These are phyloP conservation scores for Syzygium malaccense DNA, from an alignment of 441 rosid species.

Conservation along the genomic window DNA sequence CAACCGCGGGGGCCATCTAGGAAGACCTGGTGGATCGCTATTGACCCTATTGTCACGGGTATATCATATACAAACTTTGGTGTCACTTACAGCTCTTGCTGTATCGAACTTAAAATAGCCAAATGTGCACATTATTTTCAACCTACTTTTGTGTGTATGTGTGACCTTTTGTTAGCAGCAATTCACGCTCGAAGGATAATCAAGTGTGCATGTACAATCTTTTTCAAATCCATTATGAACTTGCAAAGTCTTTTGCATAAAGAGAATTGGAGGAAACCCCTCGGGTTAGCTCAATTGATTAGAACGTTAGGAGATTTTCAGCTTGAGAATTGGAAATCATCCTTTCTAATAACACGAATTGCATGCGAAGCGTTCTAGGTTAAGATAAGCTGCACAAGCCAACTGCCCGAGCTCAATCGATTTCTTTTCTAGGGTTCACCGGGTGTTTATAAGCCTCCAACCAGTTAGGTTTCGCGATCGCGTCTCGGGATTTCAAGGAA, in stretches of 20 bases:
- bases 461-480: neutral
- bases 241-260: neutral
- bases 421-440: too few relatives aligned
- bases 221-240: neutral
- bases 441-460: accelerated
- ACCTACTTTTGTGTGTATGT: neutral
- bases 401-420: too few relatives aligned
- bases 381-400: too few relatives aligned
- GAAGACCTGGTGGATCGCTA: neutral
- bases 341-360: neutral
- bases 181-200: neutral
- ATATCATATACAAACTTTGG: neutral
- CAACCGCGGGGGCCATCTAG: neutral
- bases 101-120: neutral
- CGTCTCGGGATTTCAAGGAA: neutral
- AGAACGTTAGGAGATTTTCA: neutral
- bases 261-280: neutral
- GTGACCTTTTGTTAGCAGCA: neutral
- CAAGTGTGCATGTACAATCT: neutral
- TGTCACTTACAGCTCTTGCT: neutral
- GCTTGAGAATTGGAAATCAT: neutral
- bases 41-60: neutral
- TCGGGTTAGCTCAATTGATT: neutral
- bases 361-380: neutral
- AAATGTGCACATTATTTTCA: neutral